A percentile compares a stretch with the other conserved stretches of the same genome.
These are phyloP conservation scores for Puccinia coronata DNA, from an alignment of 1,284 basidiomycete genomes.

Conservation along the genomic window DNA sequence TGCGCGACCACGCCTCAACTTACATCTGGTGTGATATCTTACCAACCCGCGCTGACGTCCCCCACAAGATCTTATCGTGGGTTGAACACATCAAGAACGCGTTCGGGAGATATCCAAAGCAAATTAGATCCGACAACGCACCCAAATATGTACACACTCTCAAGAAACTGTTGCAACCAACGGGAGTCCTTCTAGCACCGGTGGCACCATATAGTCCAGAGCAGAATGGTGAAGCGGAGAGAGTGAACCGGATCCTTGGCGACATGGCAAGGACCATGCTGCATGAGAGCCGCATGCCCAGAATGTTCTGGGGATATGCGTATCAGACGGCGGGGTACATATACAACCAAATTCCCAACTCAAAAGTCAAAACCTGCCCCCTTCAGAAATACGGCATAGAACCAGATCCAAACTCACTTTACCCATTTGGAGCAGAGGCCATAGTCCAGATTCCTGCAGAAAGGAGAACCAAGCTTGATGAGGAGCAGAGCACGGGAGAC, in stretches of 20 bases:
- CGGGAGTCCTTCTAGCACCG: neutral
- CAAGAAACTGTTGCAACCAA: neutral
- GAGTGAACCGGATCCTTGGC: neutral
- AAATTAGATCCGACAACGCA: neutral
- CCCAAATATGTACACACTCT: neutral
- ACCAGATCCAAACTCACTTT: neutral
- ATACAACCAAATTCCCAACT: neutral
- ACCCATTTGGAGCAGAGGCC: conserved; percentile 8
- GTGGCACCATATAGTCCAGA: neutral
- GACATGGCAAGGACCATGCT: conserved; percentile 12
- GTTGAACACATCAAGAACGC: neutral
- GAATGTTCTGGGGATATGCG: neutral
- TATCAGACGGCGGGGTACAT: neutral
- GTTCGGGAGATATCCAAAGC: neutral
- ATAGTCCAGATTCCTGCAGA: neutral
- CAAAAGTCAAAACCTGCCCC: neutral
- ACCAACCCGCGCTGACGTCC: neutral
- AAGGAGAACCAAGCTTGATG: neutral
- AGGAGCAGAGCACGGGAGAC: neutral
- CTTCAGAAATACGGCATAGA: neutral
- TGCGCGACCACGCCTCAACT: neutral
- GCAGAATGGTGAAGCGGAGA: conserved; percentile 19
- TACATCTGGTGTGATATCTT: neutral
- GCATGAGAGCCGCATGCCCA: neutral
- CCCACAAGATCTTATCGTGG: neutral